phyloP scores from a whole-genome alignment of 1,284 basidiomycete species.

The Apiotrichum siamense region DNA sequence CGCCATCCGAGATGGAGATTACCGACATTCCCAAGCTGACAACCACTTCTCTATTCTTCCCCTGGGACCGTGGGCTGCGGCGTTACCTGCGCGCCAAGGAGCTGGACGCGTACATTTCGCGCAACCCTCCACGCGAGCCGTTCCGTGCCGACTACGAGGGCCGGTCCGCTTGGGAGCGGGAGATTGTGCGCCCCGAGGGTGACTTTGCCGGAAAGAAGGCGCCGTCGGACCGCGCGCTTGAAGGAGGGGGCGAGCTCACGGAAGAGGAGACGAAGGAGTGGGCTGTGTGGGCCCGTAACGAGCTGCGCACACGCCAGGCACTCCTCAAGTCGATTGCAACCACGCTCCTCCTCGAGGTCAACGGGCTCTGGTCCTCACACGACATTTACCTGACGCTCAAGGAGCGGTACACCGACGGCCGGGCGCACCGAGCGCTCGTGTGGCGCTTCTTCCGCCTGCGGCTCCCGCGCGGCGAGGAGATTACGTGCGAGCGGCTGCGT shows the following conservation, averaged over 20 bases:
- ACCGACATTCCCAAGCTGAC: background rate
- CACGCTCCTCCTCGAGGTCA: background rate
- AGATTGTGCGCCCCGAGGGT: background rate
- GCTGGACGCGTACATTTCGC: background rate
- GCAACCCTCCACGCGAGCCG: background rate
- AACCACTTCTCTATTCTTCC: background rate
- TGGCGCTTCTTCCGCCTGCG: background rate
- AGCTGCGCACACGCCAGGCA: constrained; percentile 2
- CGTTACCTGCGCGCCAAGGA: background rate
- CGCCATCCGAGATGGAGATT: constrained; percentile 1
- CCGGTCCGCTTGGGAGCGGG: background rate
- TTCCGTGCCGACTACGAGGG: background rate
- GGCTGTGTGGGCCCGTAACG: background rate
- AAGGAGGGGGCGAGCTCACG: background rate
- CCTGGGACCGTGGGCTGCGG: constrained; percentile 2
- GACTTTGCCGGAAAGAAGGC: constrained; percentile 1
- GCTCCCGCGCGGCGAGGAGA: background rate
- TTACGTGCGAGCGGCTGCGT: background rate
- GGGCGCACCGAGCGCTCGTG: constrained; percentile 1
- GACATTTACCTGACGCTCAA: background rate
- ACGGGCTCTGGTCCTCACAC: background rate
- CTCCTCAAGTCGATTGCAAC: background rate
- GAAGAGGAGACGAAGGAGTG: background rate
- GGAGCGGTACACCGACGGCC: constrained; percentile 1
- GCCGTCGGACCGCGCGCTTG: background rate